Evolutionary conservation across 768 basidiomycete genomes (phyloP), one percentile per base, ranked within the genome.

Genomic region (Mycena maculata): DNA sequence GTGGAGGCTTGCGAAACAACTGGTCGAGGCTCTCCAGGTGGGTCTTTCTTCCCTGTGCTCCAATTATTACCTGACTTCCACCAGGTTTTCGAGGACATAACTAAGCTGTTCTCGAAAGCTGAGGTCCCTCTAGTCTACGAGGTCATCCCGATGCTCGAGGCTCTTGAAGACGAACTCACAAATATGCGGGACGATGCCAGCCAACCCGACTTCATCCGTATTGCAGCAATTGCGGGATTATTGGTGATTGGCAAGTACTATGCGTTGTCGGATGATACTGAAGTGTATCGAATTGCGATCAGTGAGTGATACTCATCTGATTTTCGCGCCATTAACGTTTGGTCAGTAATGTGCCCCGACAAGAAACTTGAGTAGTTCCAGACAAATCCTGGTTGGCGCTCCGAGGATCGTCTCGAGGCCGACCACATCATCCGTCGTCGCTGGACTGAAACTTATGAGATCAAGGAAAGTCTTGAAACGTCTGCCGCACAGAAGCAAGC

Each of bases 261-360:
- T 57, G 65, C 74, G 22, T 62, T 76, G n/a, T 50, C 60, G 1
- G 75, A 76, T 41, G 71, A 72, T n/a, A 58, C 48, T 23, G 74
- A 74, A 47, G 68, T 70, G 2, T 73, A 74, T 42, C 60, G 70
- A 4, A 74, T 74, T 53, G 73, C 73, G 8, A 72, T 74, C 10
- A 49, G 73, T 71, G 52, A n/a, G 62, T 53, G 25, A n/a, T 42
- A 27, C n/a, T 38, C n/a, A 3, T 42, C 2, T 38, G 39, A 36
- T 54, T 16, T 31, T 12, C 8, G 20, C 1, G 16, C 4, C 42
- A 4, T 50, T 27, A 36, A 27, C 23, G 30, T 15, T 60, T 20
- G 25, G 33, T 36, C 49, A 76, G 77, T 73, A 16, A 73, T 78
- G 75, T 76, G 77, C 23, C 75, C 74, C 0, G 56, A 75, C 27